These are phyloP conservation scores for Plenodomus biglobosus DNA, from an alignment of 2,329 filamentous ascomycete species.

Conservation along the genomic window DNA sequence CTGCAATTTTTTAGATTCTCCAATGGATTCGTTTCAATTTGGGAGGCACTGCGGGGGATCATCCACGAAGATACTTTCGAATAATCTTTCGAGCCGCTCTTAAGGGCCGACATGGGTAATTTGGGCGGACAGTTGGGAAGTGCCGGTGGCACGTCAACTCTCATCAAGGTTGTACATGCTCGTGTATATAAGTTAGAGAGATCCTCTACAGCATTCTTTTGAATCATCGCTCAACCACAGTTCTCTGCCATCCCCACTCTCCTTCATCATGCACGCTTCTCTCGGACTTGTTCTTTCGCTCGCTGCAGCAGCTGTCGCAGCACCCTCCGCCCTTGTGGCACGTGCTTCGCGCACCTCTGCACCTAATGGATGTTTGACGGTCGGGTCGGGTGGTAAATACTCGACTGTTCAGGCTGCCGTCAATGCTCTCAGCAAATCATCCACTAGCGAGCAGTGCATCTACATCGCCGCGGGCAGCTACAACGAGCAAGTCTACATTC, in stretches of 20 bases:
- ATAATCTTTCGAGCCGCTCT: neutral
- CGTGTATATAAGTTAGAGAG: too few relatives aligned
- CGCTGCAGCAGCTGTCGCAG: slow-evolving; percentile 22
- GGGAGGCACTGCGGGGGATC: slow-evolving; percentile 1
- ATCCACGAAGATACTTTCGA: neutral
- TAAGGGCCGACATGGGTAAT: slow-evolving; percentile 1
- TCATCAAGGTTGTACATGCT: neutral
- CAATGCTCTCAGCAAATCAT: slow-evolving; percentile 57
- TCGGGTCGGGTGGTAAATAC: slow-evolving; percentile 49
- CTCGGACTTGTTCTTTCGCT: slow-evolving; percentile 26
- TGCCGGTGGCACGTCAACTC: slow-evolving; percentile 1
- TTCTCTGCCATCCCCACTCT: slow-evolving; percentile 1
- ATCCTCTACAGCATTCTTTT: neutral
- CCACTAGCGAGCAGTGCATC: slow-evolving; percentile 57
- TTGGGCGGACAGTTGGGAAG: slow-evolving; percentile 10
- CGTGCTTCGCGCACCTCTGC: slow-evolving; percentile 47
- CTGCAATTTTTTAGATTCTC: slow-evolving; percentile 9
- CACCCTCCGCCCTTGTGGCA: slow-evolving; percentile 18
- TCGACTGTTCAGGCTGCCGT: slow-evolving; percentile 60
- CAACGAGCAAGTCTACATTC: slow-evolving; percentile 61
- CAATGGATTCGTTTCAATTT: slow-evolving; percentile 7
- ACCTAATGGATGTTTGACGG: slow-evolving; percentile 56
- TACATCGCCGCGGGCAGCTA: slow-evolving; percentile 65
- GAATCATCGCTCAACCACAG: neutral
- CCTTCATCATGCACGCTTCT: slow-evolving; percentile 17